A percentile compares a stretch with the other conserved stretches of the same genome.
phyloP scores from a whole-genome alignment of 805 yeast genomes.

The Candida insectalens region DNA sequence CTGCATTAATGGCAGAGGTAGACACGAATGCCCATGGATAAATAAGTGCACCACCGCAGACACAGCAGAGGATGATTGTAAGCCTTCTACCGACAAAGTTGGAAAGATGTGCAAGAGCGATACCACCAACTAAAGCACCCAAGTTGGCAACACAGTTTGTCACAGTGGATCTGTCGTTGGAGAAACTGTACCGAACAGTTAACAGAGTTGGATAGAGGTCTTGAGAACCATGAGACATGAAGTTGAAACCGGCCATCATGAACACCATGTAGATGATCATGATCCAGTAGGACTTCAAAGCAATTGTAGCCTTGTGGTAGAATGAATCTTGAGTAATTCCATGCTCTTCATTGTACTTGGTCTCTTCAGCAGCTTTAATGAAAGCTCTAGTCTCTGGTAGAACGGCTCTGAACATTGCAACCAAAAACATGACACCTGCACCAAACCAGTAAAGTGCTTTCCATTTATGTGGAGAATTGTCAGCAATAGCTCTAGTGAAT shows the following conservation, averaged over 20 bases:
- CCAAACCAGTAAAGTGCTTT: slow-evolving; percentile 61
- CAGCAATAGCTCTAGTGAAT: slow-evolving; percentile 54
- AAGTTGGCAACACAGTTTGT: slow-evolving; percentile 48
- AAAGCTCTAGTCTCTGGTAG: slow-evolving; percentile 48
- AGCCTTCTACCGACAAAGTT: slow-evolving; percentile 48
- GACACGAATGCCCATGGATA: slow-evolving; percentile 54
- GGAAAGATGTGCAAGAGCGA: slow-evolving; percentile 43
- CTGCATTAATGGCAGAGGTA: slow-evolving; percentile 41
- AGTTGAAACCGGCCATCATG: slow-evolving; percentile 55
- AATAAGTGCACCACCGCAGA: slow-evolving; percentile 49
- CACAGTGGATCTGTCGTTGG: slow-evolving; percentile 37
- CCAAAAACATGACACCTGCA: slow-evolving; percentile 42
- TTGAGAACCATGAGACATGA: slow-evolving; percentile 56
- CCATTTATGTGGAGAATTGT: slow-evolving; percentile 45
- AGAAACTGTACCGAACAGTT: slow-evolving; percentile 33
- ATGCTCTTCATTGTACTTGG: slow-evolving; percentile 21
- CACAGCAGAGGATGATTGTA: slow-evolving; percentile 39
- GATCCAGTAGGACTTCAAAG: slow-evolving; percentile 45
- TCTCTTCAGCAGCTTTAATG: slow-evolving; percentile 28
- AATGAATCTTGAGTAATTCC: slow-evolving; percentile 24
- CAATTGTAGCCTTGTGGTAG: slow-evolving; percentile 23
- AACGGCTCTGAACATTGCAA: slow-evolving; percentile 31
- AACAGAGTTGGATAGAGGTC: slow-evolving; percentile 52
- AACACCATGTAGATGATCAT: slow-evolving; percentile 46
- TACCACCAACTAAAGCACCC: slow-evolving; percentile 51